Evolutionary conservation across 148 eudicot genomes (phyloP), one percentile per base, ranked within the genome.

Genomic region (Rhododendron kiyosumense): DNA sequence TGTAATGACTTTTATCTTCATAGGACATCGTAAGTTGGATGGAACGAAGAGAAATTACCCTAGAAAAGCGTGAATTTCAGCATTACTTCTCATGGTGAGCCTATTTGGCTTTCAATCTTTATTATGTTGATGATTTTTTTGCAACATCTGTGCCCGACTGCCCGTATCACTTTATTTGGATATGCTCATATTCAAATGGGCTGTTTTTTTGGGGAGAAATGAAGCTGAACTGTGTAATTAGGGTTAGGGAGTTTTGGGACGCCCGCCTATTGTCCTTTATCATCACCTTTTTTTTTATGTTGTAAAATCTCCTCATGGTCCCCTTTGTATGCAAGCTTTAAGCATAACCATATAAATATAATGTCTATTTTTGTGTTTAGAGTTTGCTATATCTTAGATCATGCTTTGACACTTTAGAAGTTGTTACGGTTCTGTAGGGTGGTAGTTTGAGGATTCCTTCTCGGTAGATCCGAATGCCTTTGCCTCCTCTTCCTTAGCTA

Each of bases 1-100:
- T 54, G 48, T 46, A 63, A 30, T 48, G 30, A 49, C 41, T 26
- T 26, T 69, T 86, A 59, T 46, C 15, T 86, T 48, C 82, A 78
- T 78, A 97, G 99, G 98, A 91, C 77, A 88, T 95, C 5, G 78
- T 91, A 82, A 86, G 92, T 86, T 97, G 99, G 99, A 95, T 97
- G 88, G 92, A 89, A 86, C 79, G 86, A 75, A 94, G 91, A 43
- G 93, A 93, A 89, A 78, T 77, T 79, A 82, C 92, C 82, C 89
- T 97, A 84, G 94, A 89, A 84, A 95, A 93, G 93, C 98, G 91
- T 51, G 96, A 89, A 51, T 95, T 93, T 92, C 98, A 97, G 84
- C 96, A 91, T 85, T 88, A 93, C 67, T 88, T 86, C 89, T 92
- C 93, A 84, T 92, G 98, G 99, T 97, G 88, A 93, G 98, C 88